These are phyloP conservation scores for Flaveria linearis DNA, from an alignment of 129 eudicot species.

Conservation along the genomic window DNA sequence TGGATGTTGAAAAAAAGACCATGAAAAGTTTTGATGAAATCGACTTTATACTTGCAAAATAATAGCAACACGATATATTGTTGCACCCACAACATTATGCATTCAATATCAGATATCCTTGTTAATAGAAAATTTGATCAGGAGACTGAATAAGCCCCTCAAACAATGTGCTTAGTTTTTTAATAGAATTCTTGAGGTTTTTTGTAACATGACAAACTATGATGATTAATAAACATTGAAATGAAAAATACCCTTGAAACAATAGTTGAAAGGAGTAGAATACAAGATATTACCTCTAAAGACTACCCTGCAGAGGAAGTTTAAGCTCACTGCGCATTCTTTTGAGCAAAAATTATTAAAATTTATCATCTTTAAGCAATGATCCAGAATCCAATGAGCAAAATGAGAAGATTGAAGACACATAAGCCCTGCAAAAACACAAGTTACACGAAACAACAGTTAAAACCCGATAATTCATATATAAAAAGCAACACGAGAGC, in stretches of 20 bases:
- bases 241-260: constrained; percentile 27
- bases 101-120: background rate
- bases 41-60: background rate
- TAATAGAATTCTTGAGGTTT: too few relatives aligned
- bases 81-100: background rate
- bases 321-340: constrained; percentile 24
- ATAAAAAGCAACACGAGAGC: background rate
- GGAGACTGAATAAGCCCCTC: too few relatives aligned
- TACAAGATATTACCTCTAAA: constrained; percentile 30
- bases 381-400: constrained; percentile 36
- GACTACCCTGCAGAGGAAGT: constrained; percentile 3
- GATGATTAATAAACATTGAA: constrained; percentile 3
- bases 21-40: background rate
- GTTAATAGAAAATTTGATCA: background rate
- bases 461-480: background rate
- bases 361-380: constrained; percentile 31
- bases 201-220: background rate
- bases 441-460: background rate
- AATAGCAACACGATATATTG: background rate
- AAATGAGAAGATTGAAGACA: constrained; percentile 31
- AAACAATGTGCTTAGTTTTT: too few relatives aligned
- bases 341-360: constrained; percentile 6
- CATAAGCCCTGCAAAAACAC: constrained; percentile 45
- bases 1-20: constrained; percentile 22
- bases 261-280: constrained; percentile 15